phyloP scores from a whole-genome alignment of 2,329 filamentous ascomycete species.

The Colletotrichum gigasporum region DNA sequence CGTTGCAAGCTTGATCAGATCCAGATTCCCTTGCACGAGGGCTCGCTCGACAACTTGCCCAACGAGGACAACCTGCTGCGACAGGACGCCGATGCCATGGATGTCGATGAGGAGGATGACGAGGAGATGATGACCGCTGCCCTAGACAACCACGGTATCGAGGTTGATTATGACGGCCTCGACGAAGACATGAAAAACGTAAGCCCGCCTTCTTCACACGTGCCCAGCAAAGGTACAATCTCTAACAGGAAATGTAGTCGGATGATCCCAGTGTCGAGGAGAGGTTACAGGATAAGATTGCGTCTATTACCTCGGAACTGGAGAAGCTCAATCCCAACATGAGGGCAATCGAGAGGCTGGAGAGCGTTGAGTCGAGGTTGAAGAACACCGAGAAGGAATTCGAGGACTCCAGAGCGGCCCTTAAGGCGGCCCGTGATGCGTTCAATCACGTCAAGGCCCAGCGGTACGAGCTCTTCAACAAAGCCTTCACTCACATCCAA shows the following conservation, averaged over 20 bases:
- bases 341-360: slow-evolving; percentile 91
- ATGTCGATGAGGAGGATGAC: slow-evolving; percentile 79
- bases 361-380: slow-evolving; percentile 84
- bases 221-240: background rate
- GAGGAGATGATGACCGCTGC: slow-evolving; percentile 69
- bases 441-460: slow-evolving; percentile 85
- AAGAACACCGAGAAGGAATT: slow-evolving; percentile 89
- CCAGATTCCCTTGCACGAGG: slow-evolving; percentile 78
- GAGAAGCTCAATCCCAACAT: slow-evolving; percentile 98
- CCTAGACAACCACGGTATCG: slow-evolving; percentile 90
- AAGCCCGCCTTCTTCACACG: slow-evolving; percentile 43
- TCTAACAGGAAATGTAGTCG: slow-evolving; percentile 59
- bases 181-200: slow-evolving; percentile 85
- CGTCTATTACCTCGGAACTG: slow-evolving; percentile 77
- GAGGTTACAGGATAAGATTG: slow-evolving; percentile 80
- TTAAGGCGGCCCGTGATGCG: slow-evolving; percentile 79
- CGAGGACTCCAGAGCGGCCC: slow-evolving; percentile 80
- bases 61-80: slow-evolving; percentile 84
- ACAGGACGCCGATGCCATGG: slow-evolving; percentile 88
- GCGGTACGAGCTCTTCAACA: slow-evolving; percentile 92
- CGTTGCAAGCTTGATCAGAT: slow-evolving; percentile 95
- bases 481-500: slow-evolving; percentile 93
- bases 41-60: slow-evolving; percentile 85
- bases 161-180: slow-evolving; percentile 84
- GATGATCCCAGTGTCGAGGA: slow-evolving; percentile 78